Percentiles rank a stretch among this genome's conserved stretches.
Evolutionary conservation across 768 basidiomycete genomes (phyloP).

Genomic region (Lactarius tabidus): DNA sequence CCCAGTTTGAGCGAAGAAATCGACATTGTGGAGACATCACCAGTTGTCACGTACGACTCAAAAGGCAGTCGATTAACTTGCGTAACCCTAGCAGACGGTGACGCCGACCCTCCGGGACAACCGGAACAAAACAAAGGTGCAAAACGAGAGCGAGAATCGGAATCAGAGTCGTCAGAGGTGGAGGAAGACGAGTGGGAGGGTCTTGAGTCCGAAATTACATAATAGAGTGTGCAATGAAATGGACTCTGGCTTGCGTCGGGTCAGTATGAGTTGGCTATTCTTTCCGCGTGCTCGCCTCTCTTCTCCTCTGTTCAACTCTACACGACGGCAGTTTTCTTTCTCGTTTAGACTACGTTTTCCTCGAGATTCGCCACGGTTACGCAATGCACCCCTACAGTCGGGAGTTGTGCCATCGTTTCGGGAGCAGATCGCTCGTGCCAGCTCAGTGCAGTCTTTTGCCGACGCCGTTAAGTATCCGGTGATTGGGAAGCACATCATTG

Average conservation of each 20-base stretch:
- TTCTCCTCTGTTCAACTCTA: neutral
- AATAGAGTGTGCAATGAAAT: neutral
- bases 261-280: slow-evolving; percentile 21
- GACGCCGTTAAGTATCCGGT: slow-evolving; percentile 46
- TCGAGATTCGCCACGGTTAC: slow-evolving; percentile 1
- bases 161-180: slow-evolving; percentile 33
- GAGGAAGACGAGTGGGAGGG: slow-evolving; percentile 26
- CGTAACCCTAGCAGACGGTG: slow-evolving; percentile 52
- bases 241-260: neutral
- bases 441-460: slow-evolving; percentile 39
- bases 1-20: slow-evolving; percentile 23
- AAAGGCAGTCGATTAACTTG: slow-evolving; percentile 86
- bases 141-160: slow-evolving; percentile 39
- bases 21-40: slow-evolving; percentile 39
- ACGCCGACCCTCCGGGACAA: slow-evolving; percentile 15
- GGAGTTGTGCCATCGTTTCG: slow-evolving; percentile 33
- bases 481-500: slow-evolving; percentile 51
- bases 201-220: neutral
- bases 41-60: slow-evolving; percentile 71
- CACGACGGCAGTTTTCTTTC: slow-evolving; percentile 19
- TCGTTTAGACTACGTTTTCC: slow-evolving; percentile 10
- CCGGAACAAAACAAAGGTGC: slow-evolving; percentile 27
- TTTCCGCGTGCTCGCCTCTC: neutral
- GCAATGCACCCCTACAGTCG: slow-evolving; percentile 12
- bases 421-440: slow-evolving; percentile 34